These are phyloP conservation scores for Ceratopteris richardii DNA, from an alignment of 75 land plant genomes.

Conservation along the genomic window DNA sequence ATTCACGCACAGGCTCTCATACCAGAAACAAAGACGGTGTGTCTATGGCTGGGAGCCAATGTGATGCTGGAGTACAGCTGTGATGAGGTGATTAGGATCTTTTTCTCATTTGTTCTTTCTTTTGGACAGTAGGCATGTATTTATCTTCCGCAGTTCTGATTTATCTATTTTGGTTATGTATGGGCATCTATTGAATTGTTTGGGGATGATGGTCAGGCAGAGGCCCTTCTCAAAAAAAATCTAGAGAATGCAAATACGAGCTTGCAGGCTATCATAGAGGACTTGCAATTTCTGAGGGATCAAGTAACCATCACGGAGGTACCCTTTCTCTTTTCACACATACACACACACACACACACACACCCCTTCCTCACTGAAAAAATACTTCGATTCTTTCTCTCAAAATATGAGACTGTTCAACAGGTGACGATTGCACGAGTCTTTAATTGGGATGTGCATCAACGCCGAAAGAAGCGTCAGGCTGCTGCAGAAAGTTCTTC, in stretches of 20 bases:
- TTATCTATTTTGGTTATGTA: too few relatives aligned
- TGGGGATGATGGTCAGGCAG: slow-evolving; percentile 57
- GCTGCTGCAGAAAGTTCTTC: slow-evolving; percentile 6
- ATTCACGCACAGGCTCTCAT: slow-evolving; percentile 82
- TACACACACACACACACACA: too few relatives aligned
- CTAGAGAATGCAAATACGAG: slow-evolving; percentile 90
- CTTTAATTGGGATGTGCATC: slow-evolving; percentile 99
- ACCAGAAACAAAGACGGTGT: slow-evolving; percentile 71
- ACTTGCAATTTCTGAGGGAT: slow-evolving; percentile 86
- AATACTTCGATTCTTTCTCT: too few relatives aligned
- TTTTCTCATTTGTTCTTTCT: background rate
- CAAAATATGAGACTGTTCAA: too few relatives aligned
- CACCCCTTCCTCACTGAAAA: too few relatives aligned
- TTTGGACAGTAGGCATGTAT: background rate
- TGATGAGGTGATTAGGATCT: slow-evolving; percentile 53
- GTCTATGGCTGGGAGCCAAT: slow-evolving; percentile 99
- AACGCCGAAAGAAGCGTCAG: slow-evolving; percentile 55
- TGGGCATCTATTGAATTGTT: too few relatives aligned
- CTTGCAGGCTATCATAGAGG: slow-evolving; percentile 76
- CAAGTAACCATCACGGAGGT: slow-evolving; percentile 98
- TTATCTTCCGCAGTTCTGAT: too few relatives aligned
- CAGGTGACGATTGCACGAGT: slow-evolving; percentile 97
- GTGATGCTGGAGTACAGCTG: slow-evolving; percentile 96
- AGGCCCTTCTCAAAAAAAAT: slow-evolving; percentile 62
- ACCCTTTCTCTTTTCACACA: background rate